Evolutionary conservation across 1,139 yeast genomes (phyloP), one percentile per base, ranked within the genome.

Genomic region (Geotrichum histeridarum): DNA sequence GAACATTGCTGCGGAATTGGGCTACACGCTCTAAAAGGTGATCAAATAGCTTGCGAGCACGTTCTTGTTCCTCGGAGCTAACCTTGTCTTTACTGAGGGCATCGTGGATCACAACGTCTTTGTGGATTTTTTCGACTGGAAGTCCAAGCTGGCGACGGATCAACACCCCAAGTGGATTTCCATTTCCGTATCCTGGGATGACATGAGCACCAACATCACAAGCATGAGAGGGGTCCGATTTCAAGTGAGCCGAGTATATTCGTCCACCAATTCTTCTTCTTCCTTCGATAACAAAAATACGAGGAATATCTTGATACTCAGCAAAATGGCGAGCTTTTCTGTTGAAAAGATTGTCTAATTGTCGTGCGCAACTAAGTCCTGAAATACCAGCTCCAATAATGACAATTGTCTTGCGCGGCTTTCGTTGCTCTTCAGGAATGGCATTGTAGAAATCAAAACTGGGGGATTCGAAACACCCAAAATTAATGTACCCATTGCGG

Each of bases 381-480:
- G 78, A 70, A 22, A 74, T 65, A 2, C 78, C 78, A 0, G 77
- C 76, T 5, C 78, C 78, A 27, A 74, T 60, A 4, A 74, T 64
- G 0, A 70, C 71, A 42, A 74, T 64, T 1, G 75, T 70, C 50
- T 67, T 65, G 12, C 76, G 62, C 0, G 74, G 74, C 56, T 67
- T 69, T 44, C 67, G 61, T 17, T 56, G 60, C 14, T 62, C 67
- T 8, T 59, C 62, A 1, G 61, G 61, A 11, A 55, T 54, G 4
- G 57, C 51, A 41, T 57, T 54, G 45, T 55, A 58, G 42, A 54
- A 54, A 11, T 50, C 54, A 14, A 51, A 48, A 11, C 58, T 49
- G 2, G 68, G 66, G 45, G 67, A 64, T 39, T 68, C 70, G 38
- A 73, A 63, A 56, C 76, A 74, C 5, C 78, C 78, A 59, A 66